These are phyloP conservation scores for Vanilla planifolia DNA, from an alignment of 106 monocot species.

Conservation along the genomic window DNA sequence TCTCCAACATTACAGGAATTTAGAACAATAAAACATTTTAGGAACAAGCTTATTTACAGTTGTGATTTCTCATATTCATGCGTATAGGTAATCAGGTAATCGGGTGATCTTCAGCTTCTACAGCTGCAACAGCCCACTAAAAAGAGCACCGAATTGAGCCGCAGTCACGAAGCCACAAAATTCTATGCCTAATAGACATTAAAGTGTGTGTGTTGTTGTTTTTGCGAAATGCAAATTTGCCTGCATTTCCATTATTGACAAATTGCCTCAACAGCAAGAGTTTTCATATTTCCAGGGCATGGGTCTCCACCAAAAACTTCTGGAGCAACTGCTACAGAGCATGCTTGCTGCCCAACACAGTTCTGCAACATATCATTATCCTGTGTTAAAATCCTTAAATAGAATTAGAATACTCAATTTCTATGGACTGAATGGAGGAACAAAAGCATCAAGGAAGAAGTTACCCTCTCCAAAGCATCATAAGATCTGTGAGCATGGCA, in stretches of 20 bases:
- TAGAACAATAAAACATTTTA: neutral
- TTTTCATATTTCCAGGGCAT: slow-evolving; percentile 61
- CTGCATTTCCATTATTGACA: slow-evolving; percentile 22
- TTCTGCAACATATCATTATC: slow-evolving; percentile 35
- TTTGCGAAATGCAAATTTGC: neutral
- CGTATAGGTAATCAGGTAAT: neutral
- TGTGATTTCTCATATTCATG: neutral
- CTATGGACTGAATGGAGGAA: neutral
- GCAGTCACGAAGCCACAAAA: neutral
- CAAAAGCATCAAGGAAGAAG: neutral
- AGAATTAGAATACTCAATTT: neutral
- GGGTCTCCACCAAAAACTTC: slow-evolving; percentile 63
- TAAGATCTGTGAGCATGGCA: slow-evolving; percentile 77
- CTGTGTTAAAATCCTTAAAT: slow-evolving; percentile 8
- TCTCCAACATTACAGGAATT: neutral
- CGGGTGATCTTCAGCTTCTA: neutral
- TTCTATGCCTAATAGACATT: neutral
- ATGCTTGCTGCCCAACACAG: slow-evolving; percentile 45
- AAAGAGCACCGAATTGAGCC: neutral
- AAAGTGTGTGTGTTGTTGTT: neutral
- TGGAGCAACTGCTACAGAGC: slow-evolving; percentile 35
- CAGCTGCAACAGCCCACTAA: slow-evolving; percentile 2
- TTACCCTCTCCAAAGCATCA: slow-evolving; percentile 58
- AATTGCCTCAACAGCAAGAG: slow-evolving; percentile 44
- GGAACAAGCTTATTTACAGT: neutral